Evolutionary conservation across 768 basidiomycete species (phyloP).

Genomic region (Glaciozyma martinii): DNA sequence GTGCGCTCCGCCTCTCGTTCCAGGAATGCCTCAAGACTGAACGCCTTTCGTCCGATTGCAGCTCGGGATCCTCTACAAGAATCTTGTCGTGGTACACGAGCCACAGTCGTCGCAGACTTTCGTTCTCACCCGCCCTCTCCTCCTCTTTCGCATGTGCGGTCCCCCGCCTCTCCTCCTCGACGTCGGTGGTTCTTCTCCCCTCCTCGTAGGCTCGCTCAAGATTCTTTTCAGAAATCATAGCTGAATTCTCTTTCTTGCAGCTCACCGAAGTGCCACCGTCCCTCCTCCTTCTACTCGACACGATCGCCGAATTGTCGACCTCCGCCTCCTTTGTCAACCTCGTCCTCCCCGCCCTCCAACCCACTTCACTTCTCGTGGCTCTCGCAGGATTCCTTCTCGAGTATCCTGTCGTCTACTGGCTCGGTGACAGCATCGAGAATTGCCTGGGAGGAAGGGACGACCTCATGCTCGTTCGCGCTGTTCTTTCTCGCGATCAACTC

Average conservation of each 20-base stretch:
- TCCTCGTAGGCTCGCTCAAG: background rate
- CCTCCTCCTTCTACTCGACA: background rate
- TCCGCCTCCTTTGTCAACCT: background rate
- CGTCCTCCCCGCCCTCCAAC: background rate
- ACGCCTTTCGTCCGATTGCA: no score
- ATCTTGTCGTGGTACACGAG: background rate
- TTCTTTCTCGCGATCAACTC: no score
- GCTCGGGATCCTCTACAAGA: background rate
- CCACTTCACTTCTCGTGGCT: constrained; percentile 3
- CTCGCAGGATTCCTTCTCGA: constrained; percentile 16
- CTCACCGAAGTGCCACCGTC: background rate
- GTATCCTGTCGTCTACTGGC: constrained; percentile 10
- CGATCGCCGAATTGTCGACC: background rate
- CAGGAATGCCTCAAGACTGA: background rate
- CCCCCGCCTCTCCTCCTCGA: background rate
- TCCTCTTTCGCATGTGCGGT: background rate
- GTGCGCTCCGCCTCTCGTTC: background rate
- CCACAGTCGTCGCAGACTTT: constrained; percentile 3
- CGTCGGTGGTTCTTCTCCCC: background rate
- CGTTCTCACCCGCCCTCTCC: background rate
- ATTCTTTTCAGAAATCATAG: background rate
- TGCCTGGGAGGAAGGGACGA: background rate
- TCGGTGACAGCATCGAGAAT: background rate
- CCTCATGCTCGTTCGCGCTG: no score
- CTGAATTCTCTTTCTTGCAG: background rate